These are phyloP conservation scores for Domatiomyces catenatus DNA, from an alignment of 2,329 filamentous ascomycete species.

Conservation along the genomic window DNA sequence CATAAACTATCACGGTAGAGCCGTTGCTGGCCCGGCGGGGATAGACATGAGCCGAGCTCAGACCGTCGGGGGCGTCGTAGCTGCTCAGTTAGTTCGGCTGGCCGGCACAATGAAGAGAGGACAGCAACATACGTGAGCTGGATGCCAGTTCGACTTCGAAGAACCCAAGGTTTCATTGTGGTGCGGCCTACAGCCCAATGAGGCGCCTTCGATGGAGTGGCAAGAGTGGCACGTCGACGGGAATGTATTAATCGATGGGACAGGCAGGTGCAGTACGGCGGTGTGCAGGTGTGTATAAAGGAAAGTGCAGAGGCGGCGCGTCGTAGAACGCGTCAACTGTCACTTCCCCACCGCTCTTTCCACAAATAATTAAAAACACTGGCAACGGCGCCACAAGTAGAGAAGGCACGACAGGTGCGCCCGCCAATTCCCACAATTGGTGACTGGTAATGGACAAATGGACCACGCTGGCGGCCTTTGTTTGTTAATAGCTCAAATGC, in stretches of 20 bases:
- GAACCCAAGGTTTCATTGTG: constrained; percentile 24
- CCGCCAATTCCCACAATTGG: background rate
- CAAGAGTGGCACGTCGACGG: background rate
- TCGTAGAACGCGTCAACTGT: background rate
- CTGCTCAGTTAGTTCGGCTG: constrained; percentile 22
- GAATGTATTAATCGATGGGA: background rate
- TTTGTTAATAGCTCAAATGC: background rate
- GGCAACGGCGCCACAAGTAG: background rate
- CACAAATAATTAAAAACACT: background rate
- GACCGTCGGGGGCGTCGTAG: constrained; percentile 45
- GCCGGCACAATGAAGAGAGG: background rate
- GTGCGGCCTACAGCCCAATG: background rate
- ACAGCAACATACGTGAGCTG: constrained; percentile 26
- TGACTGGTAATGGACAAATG: background rate
- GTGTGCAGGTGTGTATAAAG: background rate
- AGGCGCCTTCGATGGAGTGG: background rate
- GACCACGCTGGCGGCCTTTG: background rate
- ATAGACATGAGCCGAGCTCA: constrained; percentile 42
- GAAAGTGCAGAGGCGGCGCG: background rate
- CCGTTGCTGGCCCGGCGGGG: constrained; percentile 44
- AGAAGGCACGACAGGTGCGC: background rate
- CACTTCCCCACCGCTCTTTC: background rate
- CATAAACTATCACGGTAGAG: constrained; percentile 46
- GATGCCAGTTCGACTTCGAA: constrained; percentile 25
- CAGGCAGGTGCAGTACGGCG: no score